phyloP scores from a whole-genome alignment of 805 yeast species.

The Ogataea parapolymorpha region DNA sequence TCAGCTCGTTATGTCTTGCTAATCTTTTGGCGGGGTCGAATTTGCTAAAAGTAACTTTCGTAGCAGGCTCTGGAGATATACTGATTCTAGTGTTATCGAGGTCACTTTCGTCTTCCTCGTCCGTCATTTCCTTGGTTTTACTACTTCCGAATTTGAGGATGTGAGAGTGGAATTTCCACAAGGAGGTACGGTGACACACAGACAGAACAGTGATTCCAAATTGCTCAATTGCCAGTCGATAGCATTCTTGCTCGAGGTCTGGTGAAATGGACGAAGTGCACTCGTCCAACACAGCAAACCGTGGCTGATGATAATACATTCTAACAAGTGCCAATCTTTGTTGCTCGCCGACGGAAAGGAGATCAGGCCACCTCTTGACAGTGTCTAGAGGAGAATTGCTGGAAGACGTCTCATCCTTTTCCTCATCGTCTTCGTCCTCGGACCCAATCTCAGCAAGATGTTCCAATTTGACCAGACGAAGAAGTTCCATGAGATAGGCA shows the following conservation, averaged over 20 bases:
- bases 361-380: conserved; percentile 82
- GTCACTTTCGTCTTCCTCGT: conserved; percentile 6
- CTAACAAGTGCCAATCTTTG: conserved; percentile 93
- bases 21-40: conserved; percentile 74
- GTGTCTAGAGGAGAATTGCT: conserved; percentile 55
- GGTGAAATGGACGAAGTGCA: conserved; percentile 94
- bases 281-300: conserved; percentile 92
- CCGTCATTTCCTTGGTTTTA: neutral
- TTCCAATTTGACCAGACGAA: conserved; percentile 55
- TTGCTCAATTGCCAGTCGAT: conserved; percentile 66
- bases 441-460: conserved; percentile 46
- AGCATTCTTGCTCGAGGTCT: conserved; percentile 87
- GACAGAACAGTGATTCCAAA: conserved; percentile 80
- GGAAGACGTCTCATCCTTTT: conserved; percentile 1
- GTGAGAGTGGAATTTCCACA: conserved; percentile 88
- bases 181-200: conserved; percentile 87
- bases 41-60: conserved; percentile 38
- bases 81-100: conserved; percentile 11
- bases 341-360: conserved; percentile 86
- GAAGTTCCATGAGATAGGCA: conserved; percentile 48
- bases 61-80: conserved; percentile 14
- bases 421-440: conserved; percentile 19
- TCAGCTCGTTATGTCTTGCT: conserved; percentile 72
- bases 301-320: conserved; percentile 85
- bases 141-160: conserved; percentile 58